These are phyloP conservation scores for Poronia punctata DNA, from an alignment of 495 filamentous ascomycete genomes.

Conservation along the genomic window DNA sequence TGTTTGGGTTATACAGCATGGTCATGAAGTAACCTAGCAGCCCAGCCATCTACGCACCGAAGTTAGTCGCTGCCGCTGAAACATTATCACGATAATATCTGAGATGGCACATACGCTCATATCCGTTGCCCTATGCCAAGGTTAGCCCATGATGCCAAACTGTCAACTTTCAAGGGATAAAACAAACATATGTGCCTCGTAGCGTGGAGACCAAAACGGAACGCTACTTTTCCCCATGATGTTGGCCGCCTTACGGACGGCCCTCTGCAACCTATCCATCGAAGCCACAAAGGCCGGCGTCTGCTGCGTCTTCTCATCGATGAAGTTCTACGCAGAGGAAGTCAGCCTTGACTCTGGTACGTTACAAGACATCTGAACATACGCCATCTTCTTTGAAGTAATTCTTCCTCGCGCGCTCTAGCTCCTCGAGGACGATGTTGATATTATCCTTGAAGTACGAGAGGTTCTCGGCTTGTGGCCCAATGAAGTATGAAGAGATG, in stretches of 20 bases:
- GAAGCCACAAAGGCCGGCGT: slow-evolving; percentile 22
- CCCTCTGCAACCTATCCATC: slow-evolving; percentile 20
- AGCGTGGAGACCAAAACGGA: slow-evolving; percentile 41
- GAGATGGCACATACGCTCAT: slow-evolving; percentile 4
- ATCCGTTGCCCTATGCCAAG: slow-evolving; percentile 7
- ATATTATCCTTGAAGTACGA: slow-evolving; percentile 31
- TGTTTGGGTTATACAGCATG: slow-evolving; percentile 47
- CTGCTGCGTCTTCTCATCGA: slow-evolving; percentile 20
- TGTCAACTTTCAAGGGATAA: no score
- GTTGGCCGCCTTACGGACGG: slow-evolving; percentile 12
- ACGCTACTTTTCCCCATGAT: slow-evolving; percentile 31
- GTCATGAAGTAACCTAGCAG: slow-evolving; percentile 40
- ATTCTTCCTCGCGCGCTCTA: slow-evolving; percentile 20
- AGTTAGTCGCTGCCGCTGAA: background rate
- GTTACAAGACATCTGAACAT: background rate
- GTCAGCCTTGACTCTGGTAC: background rate
- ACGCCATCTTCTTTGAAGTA: slow-evolving; percentile 29
- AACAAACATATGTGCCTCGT: slow-evolving; percentile 39
- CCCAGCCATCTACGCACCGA: slow-evolving; percentile 10
- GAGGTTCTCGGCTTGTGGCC: slow-evolving; percentile 36
- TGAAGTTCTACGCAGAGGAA: slow-evolving; percentile 25
- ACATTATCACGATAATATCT: background rate
- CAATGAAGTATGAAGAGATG: slow-evolving; percentile 37
- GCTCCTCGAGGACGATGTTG: slow-evolving; percentile 27
- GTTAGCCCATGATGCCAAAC: slow-evolving; percentile 26